Evolutionary conservation across 1,139 yeast species (phyloP), one percentile per base, ranked within the genome.

Genomic region (Candida albicans): DNA sequence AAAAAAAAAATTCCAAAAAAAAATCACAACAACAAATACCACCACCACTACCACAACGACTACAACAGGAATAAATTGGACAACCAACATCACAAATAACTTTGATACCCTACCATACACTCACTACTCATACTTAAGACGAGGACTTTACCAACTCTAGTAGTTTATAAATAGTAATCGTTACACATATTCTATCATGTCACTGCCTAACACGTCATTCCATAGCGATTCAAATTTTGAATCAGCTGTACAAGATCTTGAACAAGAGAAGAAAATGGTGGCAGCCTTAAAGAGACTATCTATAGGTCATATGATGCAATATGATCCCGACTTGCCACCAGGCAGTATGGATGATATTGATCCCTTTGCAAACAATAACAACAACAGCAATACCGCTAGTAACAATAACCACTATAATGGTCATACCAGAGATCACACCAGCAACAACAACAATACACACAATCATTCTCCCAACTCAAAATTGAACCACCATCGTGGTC

Each of bases 251-350:
- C 71, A 69, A 52, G 77, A 71, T 45, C 67, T 74, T 40, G 81
- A 79, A 55, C 79, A 75, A 54, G 84, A 79, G 55, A 75, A 78
- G 61, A 75, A 75, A 59, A 75, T 77, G 68, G 84, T 79, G 52
- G 77, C 81, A 30, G 81, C 82, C 11, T 65, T 79, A 48, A 79
- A 79, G 56, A 65, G 84, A 45, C 62, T 79, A 22, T 75, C 81
- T 7, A 76, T 79, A 12, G 84, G 84, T 11, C 45, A 50, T 31
- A 59, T 73, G 58, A 67, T 79, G 68, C 71, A 67, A 50, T 76
- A 71, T 49, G 84, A 79, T 52, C 84, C 84, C 2, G 84, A 79
- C 54, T 61, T 79, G 34, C 83, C 83, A 1, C 52, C 52, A 13
- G 48, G 49, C 6, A 38, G 48, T 8, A 60, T 58, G 42, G 73